A percentile compares a stretch with the other conserved stretches of the same genome.
These are phyloP conservation scores for Pythium apleroticum DNA, from an alignment of 352 stramenopile species.

Conservation along the genomic window DNA sequence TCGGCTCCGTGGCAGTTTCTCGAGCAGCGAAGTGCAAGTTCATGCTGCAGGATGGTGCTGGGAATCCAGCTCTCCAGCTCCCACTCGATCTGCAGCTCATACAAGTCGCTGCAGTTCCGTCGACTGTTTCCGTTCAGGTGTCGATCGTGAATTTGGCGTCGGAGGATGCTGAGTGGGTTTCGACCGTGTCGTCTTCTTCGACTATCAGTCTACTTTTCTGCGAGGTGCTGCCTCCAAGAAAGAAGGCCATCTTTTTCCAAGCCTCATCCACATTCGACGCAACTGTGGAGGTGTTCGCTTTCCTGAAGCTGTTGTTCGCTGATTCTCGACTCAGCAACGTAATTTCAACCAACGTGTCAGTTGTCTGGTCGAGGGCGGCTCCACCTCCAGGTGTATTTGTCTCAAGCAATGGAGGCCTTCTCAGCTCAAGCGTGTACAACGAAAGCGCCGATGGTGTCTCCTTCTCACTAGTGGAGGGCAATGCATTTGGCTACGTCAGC, in stretches of 20 bases:
- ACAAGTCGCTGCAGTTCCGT: slow-evolving; percentile 2
- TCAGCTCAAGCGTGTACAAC: slow-evolving; percentile 9
- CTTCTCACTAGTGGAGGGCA: neutral
- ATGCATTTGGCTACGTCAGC: slow-evolving; percentile 10
- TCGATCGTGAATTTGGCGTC: neutral
- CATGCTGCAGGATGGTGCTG: slow-evolving; percentile 17
- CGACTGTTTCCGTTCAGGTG: slow-evolving; percentile 10
- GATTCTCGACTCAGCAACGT: neutral
- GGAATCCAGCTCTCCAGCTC: neutral
- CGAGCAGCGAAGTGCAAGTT: slow-evolving; percentile 20
- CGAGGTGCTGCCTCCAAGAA: slow-evolving; percentile 7
- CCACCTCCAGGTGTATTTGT: slow-evolving; percentile 3
- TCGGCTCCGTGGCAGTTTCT: neutral
- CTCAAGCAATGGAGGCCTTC: neutral
- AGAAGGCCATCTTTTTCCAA: slow-evolving; percentile 16
- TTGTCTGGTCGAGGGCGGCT: slow-evolving; percentile 12
- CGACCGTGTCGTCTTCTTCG: neutral
- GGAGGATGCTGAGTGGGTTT: slow-evolving; percentile 6
- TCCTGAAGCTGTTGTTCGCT: slow-evolving; percentile 10
- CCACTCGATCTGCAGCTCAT: slow-evolving; percentile 25
- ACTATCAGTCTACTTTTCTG: slow-evolving; percentile 23
- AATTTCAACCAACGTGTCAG: slow-evolving; percentile 5
- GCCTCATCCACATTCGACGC: neutral
- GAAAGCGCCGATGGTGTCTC: slow-evolving; percentile 12
- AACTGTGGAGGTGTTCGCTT: neutral